Conservation (phyloP, 2,329 filamentous ascomycete species). For the Fonsecaea nubica region DNA sequence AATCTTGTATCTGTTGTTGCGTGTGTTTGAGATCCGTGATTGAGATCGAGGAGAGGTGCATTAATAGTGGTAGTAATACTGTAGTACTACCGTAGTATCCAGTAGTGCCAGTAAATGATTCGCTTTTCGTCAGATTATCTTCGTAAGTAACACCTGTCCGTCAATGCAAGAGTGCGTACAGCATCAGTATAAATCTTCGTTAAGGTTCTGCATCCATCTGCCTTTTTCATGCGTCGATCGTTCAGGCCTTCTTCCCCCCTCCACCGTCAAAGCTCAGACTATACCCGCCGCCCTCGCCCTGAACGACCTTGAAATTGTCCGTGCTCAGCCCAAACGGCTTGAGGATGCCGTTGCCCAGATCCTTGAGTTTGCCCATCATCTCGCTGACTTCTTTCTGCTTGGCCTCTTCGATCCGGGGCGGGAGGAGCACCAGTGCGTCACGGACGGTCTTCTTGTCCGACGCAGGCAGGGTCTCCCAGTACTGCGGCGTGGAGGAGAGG, state of each 20-base stretch:
- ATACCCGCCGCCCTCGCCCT: constrained; percentile 89
- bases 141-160: no score
- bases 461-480: constrained; percentile 62
- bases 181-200: no score
- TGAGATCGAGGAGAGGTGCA: no score
- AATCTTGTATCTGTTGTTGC: no score
- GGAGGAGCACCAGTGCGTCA: constrained; percentile 69
- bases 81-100: no score
- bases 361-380: constrained; percentile 97
- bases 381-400: constrained; percentile 89
- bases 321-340: constrained; percentile 94
- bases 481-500: constrained; percentile 41
- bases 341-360: constrained; percentile 86
- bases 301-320: constrained; percentile 91
- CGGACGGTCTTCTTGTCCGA: constrained; percentile 73
- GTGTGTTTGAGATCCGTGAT: no score
- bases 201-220: not conserved
- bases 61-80: no score
- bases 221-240: no score
- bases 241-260: not conserved
- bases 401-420: constrained; percentile 73
- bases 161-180: no score
- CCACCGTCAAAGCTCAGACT: constrained; percentile 78
- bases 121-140: no score
- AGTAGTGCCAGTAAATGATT: no score